Evolutionary conservation across 106 monocot species (phyloP).

Genomic region (Alisma plantagoaquatica): DNA sequence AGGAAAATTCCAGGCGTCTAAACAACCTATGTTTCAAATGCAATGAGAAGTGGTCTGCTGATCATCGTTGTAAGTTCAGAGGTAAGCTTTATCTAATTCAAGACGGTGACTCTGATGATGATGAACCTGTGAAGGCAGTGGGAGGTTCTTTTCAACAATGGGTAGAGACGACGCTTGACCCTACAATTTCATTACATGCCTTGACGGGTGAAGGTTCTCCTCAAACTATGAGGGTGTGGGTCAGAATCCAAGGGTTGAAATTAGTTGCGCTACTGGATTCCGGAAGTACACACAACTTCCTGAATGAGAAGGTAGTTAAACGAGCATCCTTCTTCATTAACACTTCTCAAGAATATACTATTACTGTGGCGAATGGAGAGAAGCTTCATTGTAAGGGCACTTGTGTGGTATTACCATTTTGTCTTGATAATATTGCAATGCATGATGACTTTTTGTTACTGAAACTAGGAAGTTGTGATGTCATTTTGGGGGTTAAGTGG

Average conservation of each 20-base stretch:
- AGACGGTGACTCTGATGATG: too few species aligned
- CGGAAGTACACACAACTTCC: constrained; percentile 4
- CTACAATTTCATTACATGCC: neutral
- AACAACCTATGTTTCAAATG: too few species aligned
- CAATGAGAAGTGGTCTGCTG: too few species aligned
- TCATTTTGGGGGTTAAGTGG: neutral
- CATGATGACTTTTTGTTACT: neutral
- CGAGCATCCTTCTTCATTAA: neutral
- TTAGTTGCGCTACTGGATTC: neutral
- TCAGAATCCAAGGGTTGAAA: neutral
- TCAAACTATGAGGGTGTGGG: neutral
- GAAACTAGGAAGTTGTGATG: neutral
- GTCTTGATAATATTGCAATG: too few species aligned
- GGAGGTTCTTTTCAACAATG: too few species aligned
- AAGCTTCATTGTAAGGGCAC: neutral
- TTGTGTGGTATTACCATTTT: too few species aligned
- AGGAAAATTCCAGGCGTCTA: too few species aligned
- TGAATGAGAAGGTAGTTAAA: neutral
- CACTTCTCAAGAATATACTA: neutral
- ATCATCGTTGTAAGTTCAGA: too few species aligned
- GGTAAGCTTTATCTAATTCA: too few species aligned
- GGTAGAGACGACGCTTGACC: neutral
- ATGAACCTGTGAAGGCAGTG: too few species aligned
- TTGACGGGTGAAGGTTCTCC: neutral
- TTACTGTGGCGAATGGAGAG: neutral